Conservation (phyloP, 805 yeast genomes). For the Pichia phayaonensis region DNA sequence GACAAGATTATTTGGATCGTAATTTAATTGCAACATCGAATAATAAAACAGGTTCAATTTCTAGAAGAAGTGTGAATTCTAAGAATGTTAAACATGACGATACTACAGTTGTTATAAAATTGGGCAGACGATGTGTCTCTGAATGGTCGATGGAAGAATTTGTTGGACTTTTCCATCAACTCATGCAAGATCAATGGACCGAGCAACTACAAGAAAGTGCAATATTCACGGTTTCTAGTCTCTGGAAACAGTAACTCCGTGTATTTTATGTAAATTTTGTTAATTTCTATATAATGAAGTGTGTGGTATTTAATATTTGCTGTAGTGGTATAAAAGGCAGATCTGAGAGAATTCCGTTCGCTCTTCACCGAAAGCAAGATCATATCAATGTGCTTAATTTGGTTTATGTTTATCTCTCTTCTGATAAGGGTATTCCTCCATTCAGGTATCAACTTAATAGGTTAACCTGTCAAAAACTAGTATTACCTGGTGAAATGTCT, state of each 20-base stretch:
- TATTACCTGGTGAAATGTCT: not conserved
- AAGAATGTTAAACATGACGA: conserved; percentile 16
- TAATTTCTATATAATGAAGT: too few species aligned
- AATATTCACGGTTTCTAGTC: conserved; percentile 17
- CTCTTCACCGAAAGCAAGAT: not conserved
- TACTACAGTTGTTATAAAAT: conserved; percentile 17
- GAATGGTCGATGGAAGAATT: conserved; percentile 24
- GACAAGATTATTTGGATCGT: conserved; percentile 22
- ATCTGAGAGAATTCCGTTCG: not conserved
- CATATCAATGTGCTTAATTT: too few species aligned
- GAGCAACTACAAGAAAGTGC: conserved; percentile 24
- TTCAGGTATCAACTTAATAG: too few species aligned
- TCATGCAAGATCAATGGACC: conserved; percentile 24
- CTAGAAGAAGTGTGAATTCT: not conserved
- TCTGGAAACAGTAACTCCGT: conserved; percentile 13
- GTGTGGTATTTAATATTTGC: too few species aligned
- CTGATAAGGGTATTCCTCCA: too few species aligned
- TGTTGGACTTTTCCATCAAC: conserved; percentile 18
- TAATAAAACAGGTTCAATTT: not conserved
- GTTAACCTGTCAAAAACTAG: too few species aligned
- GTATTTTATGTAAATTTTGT: not conserved
- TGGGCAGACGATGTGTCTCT: conserved; percentile 24
- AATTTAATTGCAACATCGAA: not conserved
- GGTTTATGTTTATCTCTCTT: not conserved
- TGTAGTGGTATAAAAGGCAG: too few species aligned